These are phyloP conservation scores for Xylaria sp. DNA, from an alignment of 495 filamentous ascomycete genomes.

Conservation along the genomic window DNA sequence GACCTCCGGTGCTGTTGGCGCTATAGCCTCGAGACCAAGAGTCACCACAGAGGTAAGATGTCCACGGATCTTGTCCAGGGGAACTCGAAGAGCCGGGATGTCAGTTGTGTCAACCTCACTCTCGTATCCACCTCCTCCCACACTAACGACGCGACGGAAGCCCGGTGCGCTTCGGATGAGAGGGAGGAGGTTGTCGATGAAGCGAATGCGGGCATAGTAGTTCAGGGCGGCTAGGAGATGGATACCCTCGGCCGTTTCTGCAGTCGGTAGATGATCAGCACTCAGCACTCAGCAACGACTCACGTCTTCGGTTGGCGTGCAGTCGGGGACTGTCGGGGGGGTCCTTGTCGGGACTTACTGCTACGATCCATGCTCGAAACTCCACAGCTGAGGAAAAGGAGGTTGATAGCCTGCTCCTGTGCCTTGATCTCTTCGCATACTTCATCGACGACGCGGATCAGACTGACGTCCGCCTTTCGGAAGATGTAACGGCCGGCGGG, in stretches of 20 bases:
- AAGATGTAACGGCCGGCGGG: conserved; percentile 60
- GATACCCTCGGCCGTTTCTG: conserved; percentile 67
- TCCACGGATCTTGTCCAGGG: conserved; percentile 42
- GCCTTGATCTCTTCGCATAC: conserved; percentile 62
- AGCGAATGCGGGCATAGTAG: conserved; percentile 70
- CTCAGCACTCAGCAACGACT: not conserved
- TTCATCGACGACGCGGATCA: conserved; percentile 66
- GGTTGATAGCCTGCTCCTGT: conserved; percentile 64
- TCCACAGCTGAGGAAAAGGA: conserved; percentile 65
- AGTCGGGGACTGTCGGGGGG: not conserved
- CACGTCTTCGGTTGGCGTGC: not conserved
- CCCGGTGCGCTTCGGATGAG: conserved; percentile 53
- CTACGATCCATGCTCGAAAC: conserved; percentile 45
- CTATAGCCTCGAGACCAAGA: conserved; percentile 56
- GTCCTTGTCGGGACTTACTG: conserved; percentile 20
- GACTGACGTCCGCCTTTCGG: conserved; percentile 61
- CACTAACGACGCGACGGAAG: conserved; percentile 65
- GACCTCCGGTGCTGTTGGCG: conserved; percentile 55
- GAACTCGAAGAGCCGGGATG: conserved; percentile 45
- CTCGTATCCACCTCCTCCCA: conserved; percentile 62
- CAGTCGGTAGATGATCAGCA: not conserved
- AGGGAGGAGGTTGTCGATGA: conserved; percentile 69
- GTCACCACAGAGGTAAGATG: conserved; percentile 60
- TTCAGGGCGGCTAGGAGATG: conserved; percentile 58
- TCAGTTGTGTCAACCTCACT: conserved; percentile 57